Evolutionary conservation across 2,329 filamentous ascomycete genomes (phyloP).

Genomic region (Ophiosphaerella narmari): DNA sequence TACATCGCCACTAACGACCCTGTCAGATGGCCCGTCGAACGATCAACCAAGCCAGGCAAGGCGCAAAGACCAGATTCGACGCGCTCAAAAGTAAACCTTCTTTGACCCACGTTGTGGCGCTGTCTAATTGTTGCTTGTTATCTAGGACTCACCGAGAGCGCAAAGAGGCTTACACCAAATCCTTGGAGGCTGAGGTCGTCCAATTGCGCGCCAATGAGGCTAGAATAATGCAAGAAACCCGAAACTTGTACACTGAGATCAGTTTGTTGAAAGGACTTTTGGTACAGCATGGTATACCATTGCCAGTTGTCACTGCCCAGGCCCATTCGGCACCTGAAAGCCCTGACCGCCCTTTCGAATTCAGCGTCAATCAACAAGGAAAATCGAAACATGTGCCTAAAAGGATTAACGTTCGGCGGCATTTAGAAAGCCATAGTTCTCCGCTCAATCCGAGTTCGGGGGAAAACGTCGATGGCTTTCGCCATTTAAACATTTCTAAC

Average conservation of each 20-base stretch:
- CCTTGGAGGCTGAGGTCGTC: conserved; percentile 34
- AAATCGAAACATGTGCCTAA: too few species aligned
- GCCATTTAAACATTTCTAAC: too few species aligned
- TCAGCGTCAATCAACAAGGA: too few species aligned
- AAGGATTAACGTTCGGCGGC: too few species aligned
- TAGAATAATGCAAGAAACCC: conserved; percentile 30
- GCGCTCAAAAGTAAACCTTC: conserved; percentile 35
- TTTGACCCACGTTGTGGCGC: neutral
- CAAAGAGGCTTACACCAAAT: conserved; percentile 40
- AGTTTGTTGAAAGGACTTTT: conserved; percentile 24
- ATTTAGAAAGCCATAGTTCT: too few species aligned
- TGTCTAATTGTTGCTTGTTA: neutral
- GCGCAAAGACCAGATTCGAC: conserved; percentile 45
- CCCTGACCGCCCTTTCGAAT: too few species aligned
- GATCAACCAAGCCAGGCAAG: conserved; percentile 16
- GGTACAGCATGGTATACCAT: conserved; percentile 18
- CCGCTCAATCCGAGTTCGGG: too few species aligned
- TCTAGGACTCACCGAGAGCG: conserved; percentile 37
- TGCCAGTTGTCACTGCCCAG: neutral
- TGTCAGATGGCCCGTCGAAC: neutral
- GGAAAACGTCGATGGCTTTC: too few species aligned
- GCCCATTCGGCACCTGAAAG: too few species aligned
- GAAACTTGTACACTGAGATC: conserved; percentile 28
- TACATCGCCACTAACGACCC: too few species aligned
- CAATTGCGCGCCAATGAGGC: conserved; percentile 39